Conservation (phyloP, 78 protist genomes). For the Dictyostelium brefeldianum region DNA sequence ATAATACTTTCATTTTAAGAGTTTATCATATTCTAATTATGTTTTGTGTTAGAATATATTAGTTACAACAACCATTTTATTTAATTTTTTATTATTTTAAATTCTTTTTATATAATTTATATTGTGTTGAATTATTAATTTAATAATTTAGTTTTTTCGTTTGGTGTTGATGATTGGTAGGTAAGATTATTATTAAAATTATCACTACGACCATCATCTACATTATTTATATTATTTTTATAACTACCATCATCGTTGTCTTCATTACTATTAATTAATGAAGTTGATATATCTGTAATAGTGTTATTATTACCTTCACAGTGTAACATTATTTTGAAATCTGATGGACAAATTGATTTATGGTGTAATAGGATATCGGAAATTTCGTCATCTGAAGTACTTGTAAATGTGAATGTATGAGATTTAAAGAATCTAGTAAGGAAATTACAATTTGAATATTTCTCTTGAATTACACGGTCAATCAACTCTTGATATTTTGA, state of each 20-base stretch:
- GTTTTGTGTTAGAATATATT: too few relatives aligned
- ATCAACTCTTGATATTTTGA: not conserved
- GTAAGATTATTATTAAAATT: not conserved
- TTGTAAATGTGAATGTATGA: not conserved
- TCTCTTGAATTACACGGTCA: not conserved
- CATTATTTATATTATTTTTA: not conserved
- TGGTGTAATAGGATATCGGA: constrained; percentile 9
- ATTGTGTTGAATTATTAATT: not conserved
- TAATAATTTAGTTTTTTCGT: constrained; percentile 14
- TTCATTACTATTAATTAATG: not conserved
- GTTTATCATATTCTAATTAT: too few relatives aligned
- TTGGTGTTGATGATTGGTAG: not conserved
- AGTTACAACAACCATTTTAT: too few relatives aligned
- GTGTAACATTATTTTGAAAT: not conserved
- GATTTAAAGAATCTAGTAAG: not conserved
- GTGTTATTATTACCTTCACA: not conserved
- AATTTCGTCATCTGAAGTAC: not conserved
- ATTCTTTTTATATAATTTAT: not conserved
- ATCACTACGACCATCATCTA: not conserved
- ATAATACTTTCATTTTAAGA: too few relatives aligned
- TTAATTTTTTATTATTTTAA: too few relatives aligned
- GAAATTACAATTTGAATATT: not conserved
- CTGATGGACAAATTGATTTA: not conserved
- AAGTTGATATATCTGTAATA: too few relatives aligned
- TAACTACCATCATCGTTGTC: not conserved